phyloP scores from a whole-genome alignment of 2,329 filamentous ascomycete genomes.

The Talaromyces sp. region DNA sequence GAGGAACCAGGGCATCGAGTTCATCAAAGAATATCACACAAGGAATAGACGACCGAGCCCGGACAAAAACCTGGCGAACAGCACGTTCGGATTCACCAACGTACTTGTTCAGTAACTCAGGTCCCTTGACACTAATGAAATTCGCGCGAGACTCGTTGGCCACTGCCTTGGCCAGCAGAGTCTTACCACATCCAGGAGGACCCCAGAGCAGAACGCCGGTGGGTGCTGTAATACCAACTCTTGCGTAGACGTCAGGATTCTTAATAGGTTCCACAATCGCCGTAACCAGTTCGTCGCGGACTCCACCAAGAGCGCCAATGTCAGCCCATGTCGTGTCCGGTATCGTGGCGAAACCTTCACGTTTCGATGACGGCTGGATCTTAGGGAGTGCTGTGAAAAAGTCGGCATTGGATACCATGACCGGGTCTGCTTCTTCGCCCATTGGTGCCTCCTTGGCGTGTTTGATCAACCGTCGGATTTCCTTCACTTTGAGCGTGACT shows the following conservation, averaged over 20 bases:
- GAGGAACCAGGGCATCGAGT: constrained; percentile 84
- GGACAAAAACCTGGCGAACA: constrained; percentile 83
- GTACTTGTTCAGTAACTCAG: constrained; percentile 94
- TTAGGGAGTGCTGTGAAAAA: constrained; percentile 70
- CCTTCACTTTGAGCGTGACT: constrained; percentile 35
- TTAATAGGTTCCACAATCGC: constrained; percentile 89
- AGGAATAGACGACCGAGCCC: constrained; percentile 77
- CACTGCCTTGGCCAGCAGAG: constrained; percentile 89
- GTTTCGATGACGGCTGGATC: constrained; percentile 74
- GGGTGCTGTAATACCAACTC: constrained; percentile 72
- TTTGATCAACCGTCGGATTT: constrained; percentile 48
- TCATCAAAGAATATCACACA: constrained; percentile 99
- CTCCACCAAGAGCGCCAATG: constrained; percentile 75
- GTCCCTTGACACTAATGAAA: constrained; percentile 96
- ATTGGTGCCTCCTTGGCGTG: constrained; percentile 48
- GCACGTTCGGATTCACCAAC: constrained; percentile 94
- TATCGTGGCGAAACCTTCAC: constrained; percentile 91
- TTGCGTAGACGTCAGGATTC: constrained; percentile 68
- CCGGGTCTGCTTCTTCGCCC: constrained; percentile 50
- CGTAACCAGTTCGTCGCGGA: constrained; percentile 74
- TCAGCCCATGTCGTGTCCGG: constrained; percentile 90
- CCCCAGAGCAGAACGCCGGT: constrained; percentile 93
- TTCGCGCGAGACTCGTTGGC: constrained; percentile 94
- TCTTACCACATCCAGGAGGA: constrained; percentile 94
- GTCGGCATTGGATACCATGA: constrained; percentile 59